Evolutionary conservation across 169 alveolate genomes (phyloP), one percentile per base, ranked within the genome.

Genomic region (Plasmodium knowlesi): DNA sequence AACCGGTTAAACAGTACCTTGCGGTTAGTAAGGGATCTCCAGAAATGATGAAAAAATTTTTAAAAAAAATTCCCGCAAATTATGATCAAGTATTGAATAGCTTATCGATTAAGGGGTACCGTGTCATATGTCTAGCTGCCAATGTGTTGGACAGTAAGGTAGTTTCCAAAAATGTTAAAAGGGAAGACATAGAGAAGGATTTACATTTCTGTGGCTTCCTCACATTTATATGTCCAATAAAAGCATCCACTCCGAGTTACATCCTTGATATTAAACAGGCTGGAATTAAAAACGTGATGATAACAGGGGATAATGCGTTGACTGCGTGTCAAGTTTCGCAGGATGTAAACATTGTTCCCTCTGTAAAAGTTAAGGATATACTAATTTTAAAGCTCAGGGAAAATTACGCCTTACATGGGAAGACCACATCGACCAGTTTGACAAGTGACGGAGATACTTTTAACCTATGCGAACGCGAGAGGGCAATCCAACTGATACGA

Each of bases 301-400:
- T 99, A 71, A 99, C 99, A 5, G 99, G 99, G 54, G 99, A 99
- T 97, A 98, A 99, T 95, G 97, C 98, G n/a, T 95, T 98, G 67
- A 98, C 99, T 8, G 99, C 99, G 1, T 98, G 98, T 50, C 99
- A 98, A 88, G 99, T 99, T 16, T 99, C 99, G 6, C 96, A 94
- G 67, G 98, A 97, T 37, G 97, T 97, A 1, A 95, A 96, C 73
- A 92, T 96, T 28, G 74, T 85, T 14, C 90, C 94, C 9, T 8
- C 74, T 9, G 90, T 90, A 30, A 81, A 46, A 32, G 28, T 6
- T 34, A 84, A 84, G 34, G 95, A 92, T 12, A 84, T 92, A 5
- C 41, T 95, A 34, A 92, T 95, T 54, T 92, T 98, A 53, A 93
- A 97, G 74, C 81, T 97, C 71, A 98, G 73, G 32, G 96, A 93